These are phyloP conservation scores for Myxozyma vanderwaltii DNA, from an alignment of 805 yeast genomes.

Conservation along the genomic window DNA sequence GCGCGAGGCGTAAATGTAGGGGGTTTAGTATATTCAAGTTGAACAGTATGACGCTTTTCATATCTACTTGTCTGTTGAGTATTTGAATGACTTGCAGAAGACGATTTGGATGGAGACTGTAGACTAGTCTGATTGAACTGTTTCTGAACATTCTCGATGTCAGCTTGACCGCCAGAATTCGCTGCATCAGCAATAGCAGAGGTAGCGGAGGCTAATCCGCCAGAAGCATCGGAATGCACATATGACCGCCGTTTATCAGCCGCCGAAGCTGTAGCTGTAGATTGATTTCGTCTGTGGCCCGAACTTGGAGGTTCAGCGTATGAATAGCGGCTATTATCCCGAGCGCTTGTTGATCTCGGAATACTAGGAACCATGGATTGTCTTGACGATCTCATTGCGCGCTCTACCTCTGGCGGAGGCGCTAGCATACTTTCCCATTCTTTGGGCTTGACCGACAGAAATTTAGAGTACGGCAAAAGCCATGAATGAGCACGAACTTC, in stretches of 20 bases:
- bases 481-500: constrained; percentile 82
- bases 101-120: not conserved
- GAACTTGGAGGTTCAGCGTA: constrained; percentile 3
- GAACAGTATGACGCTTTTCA: constrained; percentile 32
- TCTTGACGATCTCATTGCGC: constrained; percentile 8
- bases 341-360: constrained; percentile 17
- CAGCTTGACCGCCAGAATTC: constrained; percentile 4
- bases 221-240: constrained; percentile 1
- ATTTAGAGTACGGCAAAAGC: constrained; percentile 81
- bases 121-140: constrained; percentile 25
- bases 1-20: constrained; percentile 28
- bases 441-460: constrained; percentile 78
- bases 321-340: constrained; percentile 5
- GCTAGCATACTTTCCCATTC: constrained; percentile 76
- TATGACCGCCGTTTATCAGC: constrained; percentile 19
- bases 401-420: constrained; percentile 11
- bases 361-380: constrained; percentile 17
- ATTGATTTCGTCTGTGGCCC: constrained; percentile 3
- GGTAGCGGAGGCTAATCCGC: not conserved
- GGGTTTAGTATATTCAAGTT: constrained; percentile 30
- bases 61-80: not conserved
- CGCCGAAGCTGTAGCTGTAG: not conserved
- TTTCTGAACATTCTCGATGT: constrained; percentile 27
- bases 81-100: not conserved
- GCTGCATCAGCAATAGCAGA: not conserved